Base-by-base conservation (phyloP, 2,329 filamentous ascomycete species). In the Byssoonygena ceratinophila region DNA sequence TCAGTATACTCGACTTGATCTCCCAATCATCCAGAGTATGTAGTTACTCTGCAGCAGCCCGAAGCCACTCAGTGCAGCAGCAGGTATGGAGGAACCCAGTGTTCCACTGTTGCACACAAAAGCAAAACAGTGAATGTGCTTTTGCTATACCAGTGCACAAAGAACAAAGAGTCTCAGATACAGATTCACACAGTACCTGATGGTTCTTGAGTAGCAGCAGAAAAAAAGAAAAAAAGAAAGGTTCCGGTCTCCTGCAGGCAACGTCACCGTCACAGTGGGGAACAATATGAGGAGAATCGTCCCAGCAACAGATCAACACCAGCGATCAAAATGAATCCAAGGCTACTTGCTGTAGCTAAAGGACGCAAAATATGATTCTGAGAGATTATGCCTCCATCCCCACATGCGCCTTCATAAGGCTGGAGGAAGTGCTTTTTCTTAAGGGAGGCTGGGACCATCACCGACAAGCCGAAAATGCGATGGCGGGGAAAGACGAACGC, bases 391-490 rank as follows among this genome's bases (percentile, higher is more conserved):
- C 27, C 27, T 29, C 5, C 27, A 29, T 29, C 5, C 4, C 4
- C 5, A 29, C 27, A 29, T n/a, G 23, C 27, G 18, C 9, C 23
- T 8, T 32, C 47, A 37, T 44, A 31, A 44, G 47, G 47, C 36
- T 32, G 47, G 27, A n/a, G n/a, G n/a, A n/a, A n/a, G n/a, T n/a
- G n/a, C n/a, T n/a, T n/a, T n/a, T n/a, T 34, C 6, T 34, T 37
- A 22, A 31, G 27, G 23, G 53, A 54, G 53, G 53, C 53, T 54
- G 53, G 53, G 53, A 16, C 14, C 31, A 50, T 12, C 7, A 4
- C 32, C 32, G 9, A 29, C 27, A 29, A 4, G 5, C 32, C 12
- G 14, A 25, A 47, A 51, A 54, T 39, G 23, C 36, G 48, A 54
- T 44, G 53, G 43, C 52, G 47, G 43, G 47, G 41, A n/a, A 34